Conservation (phyloP, 805 yeast species). For the Soucietia sequanensis region DNA sequence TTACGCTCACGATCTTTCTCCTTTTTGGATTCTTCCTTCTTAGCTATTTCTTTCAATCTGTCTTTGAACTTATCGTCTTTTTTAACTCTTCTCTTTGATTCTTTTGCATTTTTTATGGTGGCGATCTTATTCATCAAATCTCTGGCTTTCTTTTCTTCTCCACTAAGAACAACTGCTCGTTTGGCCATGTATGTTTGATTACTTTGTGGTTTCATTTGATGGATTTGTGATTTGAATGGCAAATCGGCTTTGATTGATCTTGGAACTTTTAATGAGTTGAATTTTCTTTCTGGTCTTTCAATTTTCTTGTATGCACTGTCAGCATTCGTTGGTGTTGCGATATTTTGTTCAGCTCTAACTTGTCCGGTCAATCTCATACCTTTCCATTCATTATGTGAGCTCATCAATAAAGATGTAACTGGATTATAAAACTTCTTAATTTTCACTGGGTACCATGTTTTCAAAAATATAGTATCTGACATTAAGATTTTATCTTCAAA, state of each 20-base stretch:
- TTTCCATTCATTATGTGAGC: conserved; percentile 82
- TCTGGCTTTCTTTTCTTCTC: conserved; percentile 92
- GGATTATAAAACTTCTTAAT: conserved; percentile 93
- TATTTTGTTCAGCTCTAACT: conserved; percentile 72
- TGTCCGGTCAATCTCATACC: conserved; percentile 97
- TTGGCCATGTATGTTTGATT: conserved; percentile 77
- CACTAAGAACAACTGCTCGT: conserved; percentile 90
- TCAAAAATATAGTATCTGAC: conserved; percentile 84
- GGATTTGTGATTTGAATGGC: conserved; percentile 92
- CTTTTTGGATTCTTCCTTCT: conserved; percentile 62
- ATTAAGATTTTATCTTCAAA: conserved; percentile 92
- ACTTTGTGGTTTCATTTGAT: conserved; percentile 83
- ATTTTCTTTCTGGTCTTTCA: conserved; percentile 80
- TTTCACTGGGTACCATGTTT: conserved; percentile 96
- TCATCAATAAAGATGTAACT: conserved; percentile 81
- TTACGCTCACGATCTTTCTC: conserved; percentile 83
- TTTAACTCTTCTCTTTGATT: conserved; percentile 67
- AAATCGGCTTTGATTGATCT: conserved; percentile 68
- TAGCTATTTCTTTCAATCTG: conserved; percentile 71
- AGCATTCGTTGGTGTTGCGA: conserved; percentile 58
- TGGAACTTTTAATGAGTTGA: conserved; percentile 88
- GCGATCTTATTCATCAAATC: conserved; percentile 83
- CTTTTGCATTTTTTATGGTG: conserved; percentile 84
- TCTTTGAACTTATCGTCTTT: conserved; percentile 75
- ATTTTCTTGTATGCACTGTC: conserved; percentile 63